phyloP scores from a whole-genome alignment of 2,329 filamentous ascomycete genomes.

The Fusarium sulawesiense region DNA sequence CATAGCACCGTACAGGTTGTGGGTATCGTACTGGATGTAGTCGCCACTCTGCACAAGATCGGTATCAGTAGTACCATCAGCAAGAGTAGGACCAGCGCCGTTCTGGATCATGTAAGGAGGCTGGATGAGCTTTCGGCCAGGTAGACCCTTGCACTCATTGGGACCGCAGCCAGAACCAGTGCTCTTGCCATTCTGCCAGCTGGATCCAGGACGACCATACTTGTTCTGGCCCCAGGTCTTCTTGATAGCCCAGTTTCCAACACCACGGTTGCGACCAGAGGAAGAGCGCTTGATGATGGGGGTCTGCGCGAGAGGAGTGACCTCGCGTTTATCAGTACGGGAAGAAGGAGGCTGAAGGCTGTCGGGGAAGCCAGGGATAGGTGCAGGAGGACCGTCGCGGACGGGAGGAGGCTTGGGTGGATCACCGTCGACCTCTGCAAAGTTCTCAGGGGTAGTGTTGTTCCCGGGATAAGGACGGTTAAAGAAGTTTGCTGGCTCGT shows the following conservation, averaged over 20 bases:
- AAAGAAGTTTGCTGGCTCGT: conserved; percentile 55
- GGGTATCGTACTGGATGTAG: conserved; percentile 65
- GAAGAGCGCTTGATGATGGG: background rate
- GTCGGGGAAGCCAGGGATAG: conserved; percentile 43
- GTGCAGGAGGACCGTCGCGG: conserved; percentile 53
- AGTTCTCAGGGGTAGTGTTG: conserved; percentile 46
- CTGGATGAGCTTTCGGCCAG: conserved; percentile 38
- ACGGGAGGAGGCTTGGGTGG: conserved; percentile 72
- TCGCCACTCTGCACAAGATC: conserved; percentile 39
- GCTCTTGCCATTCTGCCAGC: conserved; percentile 38
- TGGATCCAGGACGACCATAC: conserved; percentile 3
- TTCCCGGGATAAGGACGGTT: conserved; percentile 52
- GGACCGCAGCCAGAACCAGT: conserved; percentile 41
- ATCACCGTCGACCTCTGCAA: conserved; percentile 55
- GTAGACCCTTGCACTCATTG: conserved; percentile 42
- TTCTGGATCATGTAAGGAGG: conserved; percentile 46
- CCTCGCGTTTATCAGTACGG: conserved; percentile 1
- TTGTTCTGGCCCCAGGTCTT: conserved; percentile 30
- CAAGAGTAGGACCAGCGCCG: conserved; percentile 39
- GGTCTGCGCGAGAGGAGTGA: background rate
- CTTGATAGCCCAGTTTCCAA: conserved; percentile 28
- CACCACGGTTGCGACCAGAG: conserved; percentile 2
- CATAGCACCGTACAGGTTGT: conserved; percentile 82
- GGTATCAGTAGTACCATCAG: conserved; percentile 41
- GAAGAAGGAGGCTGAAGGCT: conserved; percentile 37